Conservation (phyloP, 208 protist genomes). For the Kentomonas sorsogonicus region DNA sequence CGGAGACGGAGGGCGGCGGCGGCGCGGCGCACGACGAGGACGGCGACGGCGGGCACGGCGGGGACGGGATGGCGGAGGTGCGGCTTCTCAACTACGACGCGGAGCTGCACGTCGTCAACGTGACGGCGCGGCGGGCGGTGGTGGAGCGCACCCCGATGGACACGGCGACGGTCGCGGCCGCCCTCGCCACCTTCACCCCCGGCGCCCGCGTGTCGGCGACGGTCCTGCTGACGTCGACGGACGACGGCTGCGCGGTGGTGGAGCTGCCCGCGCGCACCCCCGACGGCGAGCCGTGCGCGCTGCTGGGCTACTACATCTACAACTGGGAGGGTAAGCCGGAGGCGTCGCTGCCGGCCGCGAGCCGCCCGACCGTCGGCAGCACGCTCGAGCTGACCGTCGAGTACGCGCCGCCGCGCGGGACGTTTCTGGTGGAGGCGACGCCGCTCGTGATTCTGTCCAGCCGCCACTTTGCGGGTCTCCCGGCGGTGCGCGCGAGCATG, state of each 20-base stretch:
- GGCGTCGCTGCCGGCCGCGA: conserved; percentile 2
- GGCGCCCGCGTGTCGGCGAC: conserved; percentile 38
- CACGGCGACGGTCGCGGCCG: conserved; percentile 26
- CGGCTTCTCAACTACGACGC: conserved; percentile 83
- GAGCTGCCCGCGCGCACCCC: conserved; percentile 32
- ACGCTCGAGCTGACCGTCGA: conserved; percentile 49
- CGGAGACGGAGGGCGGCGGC: conserved; percentile 1
- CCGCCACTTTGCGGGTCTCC: conserved; percentile 32
- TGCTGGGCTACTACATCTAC: conserved; percentile 79
- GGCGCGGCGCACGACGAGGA: background rate
- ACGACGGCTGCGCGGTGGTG: conserved; percentile 78
- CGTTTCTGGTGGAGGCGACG: conserved; percentile 34
- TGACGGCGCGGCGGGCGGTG: conserved; percentile 53
- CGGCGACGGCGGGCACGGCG: background rate
- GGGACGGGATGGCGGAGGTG: conserved; percentile 30
- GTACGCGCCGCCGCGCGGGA: conserved; percentile 47
- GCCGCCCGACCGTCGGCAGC: conserved; percentile 48
- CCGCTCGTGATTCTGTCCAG: conserved; percentile 73
- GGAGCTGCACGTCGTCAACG: conserved; percentile 52
- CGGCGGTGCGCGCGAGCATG: conserved; percentile 34
- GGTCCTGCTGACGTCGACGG: conserved; percentile 75
- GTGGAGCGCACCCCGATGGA: conserved; percentile 69
- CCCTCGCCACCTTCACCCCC: conserved; percentile 25
- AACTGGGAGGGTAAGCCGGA: conserved; percentile 27
- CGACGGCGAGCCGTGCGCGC: conserved; percentile 18